Percentiles rank a stretch among this genome's conserved stretches.
Conservation (phyloP, 2,329 filamentous ascomycete species). For the Rhynchosporium secalis region DNA sequence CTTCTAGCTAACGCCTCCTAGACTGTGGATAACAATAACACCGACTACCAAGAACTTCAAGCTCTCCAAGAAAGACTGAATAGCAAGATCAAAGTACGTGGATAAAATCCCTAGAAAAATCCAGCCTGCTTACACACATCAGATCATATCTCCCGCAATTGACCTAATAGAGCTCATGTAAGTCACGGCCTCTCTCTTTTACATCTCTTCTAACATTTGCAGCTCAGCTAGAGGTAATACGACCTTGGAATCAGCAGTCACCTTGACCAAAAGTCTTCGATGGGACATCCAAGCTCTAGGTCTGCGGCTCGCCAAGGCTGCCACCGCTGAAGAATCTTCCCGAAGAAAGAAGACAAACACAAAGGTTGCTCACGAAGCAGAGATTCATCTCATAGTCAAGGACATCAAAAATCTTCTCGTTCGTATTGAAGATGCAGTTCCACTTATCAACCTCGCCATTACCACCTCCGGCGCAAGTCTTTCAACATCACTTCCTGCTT, state of each 20-base stretch:
- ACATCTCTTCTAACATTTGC: conserved; percentile 24
- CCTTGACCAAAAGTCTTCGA: conserved; percentile 78
- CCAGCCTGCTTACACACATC: conserved; percentile 4
- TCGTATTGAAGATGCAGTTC: conserved; percentile 87
- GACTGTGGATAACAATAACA: conserved; percentile 69
- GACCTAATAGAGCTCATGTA: conserved; percentile 90
- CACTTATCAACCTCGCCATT: conserved; percentile 88
- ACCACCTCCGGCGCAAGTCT: conserved; percentile 89
- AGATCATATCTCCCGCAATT: conserved; percentile 87
- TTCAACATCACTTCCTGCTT: conserved; percentile 74
- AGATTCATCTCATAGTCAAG: conserved; percentile 68
- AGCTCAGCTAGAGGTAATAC: conserved; percentile 73
- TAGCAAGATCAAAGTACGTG: conserved; percentile 75
- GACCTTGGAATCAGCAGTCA: conserved; percentile 80
- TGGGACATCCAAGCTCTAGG: conserved; percentile 82
- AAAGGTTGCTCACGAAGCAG: conserved; percentile 57
- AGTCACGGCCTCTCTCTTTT: conserved; percentile 41
- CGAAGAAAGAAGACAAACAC: conserved; percentile 49
- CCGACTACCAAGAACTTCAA: conserved; percentile 67
- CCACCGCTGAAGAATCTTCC: conserved; percentile 58
- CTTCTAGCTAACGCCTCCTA: conserved; percentile 34
- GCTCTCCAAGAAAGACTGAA: conserved; percentile 73
- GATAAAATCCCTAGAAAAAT: conserved; percentile 1
- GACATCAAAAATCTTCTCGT: conserved; percentile 75
- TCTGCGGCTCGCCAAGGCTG: conserved; percentile 69